Evolutionary conservation across 129 eudicot species (phyloP).

Genomic region (Daucus carota): DH1_v3.0 NC_030386.2:33528501-33529000

Average conservation of each 20-base stretch:
- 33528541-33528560: slow-evolving; percentile 99
- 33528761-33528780: slow-evolving; percentile 51
- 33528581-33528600: slow-evolving; percentile 95
- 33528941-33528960: slow-evolving; percentile 21
- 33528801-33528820: slow-evolving; percentile 25
- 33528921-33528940: slow-evolving; percentile 64
- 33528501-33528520: slow-evolving; percentile 89
- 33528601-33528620: slow-evolving; percentile 97
- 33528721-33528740: slow-evolving; percentile 25
- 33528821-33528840: background rate
- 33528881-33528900: slow-evolving; percentile 31
- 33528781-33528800: slow-evolving; percentile 45
- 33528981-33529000: slow-evolving; percentile 89
- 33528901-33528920: slow-evolving; percentile 30
- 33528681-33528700: slow-evolving; percentile 24
- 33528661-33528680: slow-evolving; percentile 15
- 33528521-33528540: slow-evolving; percentile 91
- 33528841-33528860: slow-evolving; percentile 13
- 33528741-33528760: slow-evolving; percentile 7
- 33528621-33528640: slow-evolving; percentile 67
- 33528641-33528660: slow-evolving; percentile 16
- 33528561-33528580: slow-evolving; percentile 99
- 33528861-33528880: slow-evolving; percentile 9
- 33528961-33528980: slow-evolving; percentile 56
- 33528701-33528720: slow-evolving; percentile 30